Evolutionary conservation across 1,139 yeast species (phyloP), one percentile per base, ranked within the genome.

Genomic region (Debaryomycetaceae sp.): DNA sequence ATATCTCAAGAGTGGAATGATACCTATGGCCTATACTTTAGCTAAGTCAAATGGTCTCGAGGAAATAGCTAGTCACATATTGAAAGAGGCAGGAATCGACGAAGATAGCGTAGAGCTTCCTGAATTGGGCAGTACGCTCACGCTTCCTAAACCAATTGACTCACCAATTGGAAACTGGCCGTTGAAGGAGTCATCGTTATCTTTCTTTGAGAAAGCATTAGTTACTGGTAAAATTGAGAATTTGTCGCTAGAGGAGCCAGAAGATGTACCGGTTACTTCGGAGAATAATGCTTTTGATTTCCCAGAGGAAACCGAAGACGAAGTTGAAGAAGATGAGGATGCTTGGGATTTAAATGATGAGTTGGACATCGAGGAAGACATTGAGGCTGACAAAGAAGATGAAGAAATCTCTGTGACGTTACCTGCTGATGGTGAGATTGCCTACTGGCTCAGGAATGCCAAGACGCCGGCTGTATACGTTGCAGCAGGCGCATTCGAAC

Each of bases 401-500:
- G 58, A 56, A 17, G 66, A 56, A 31, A 57, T 59, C 23, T 59
- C 68, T n/a, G 57, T 65, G 7, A 70, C 60, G 24, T 65, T 67
- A 13, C 57, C 62, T 6, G 65, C 63, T 22, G 75, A 77, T 17
- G 78, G 83, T 34, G 97, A 93, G 64, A 66, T 84, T 36, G 85
- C 85, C 5, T 67, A 69, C 52, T 95, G 99, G 99, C 78, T 87
- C 37, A 85, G 93, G 53, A 88, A 87, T 66, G 88, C 97, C 13
- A 87, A 86, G 51, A 78, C 93, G 43, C 90, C 98, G 5, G 98
- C 97, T 35, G 90, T 88, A 35, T 89, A 89, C 57, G 90, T 87
- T 58, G 97, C 99, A 1, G 91, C 97, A 2, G 99, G 99, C 55
- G 88, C 95, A 5, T 90, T 91, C 63, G 98, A 91, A 52, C 88